Conservation (phyloP, 2,329 filamentous ascomycete species). For the Neonectria sp. region DNA sequence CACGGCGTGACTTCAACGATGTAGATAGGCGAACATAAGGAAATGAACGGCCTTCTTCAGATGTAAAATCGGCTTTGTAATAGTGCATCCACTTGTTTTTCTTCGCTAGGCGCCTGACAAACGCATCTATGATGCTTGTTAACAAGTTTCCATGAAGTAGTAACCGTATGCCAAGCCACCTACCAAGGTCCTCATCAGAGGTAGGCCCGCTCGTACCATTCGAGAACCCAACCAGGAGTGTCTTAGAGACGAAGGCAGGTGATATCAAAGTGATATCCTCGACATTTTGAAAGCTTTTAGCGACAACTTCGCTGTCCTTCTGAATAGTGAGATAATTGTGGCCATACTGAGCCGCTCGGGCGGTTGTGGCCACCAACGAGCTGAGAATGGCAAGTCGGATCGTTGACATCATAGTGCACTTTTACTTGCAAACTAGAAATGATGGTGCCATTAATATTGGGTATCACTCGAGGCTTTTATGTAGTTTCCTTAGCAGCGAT, state of each 20-base stretch:
- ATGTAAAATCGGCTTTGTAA: constrained; percentile 4
- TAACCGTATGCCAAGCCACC: neutral
- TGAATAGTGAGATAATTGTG: constrained; percentile 6
- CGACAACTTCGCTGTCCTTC: constrained; percentile 18
- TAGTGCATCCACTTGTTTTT: constrained; percentile 16
- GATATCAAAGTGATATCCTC: constrained; percentile 5
- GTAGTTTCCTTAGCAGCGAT: neutral
- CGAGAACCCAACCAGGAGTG: constrained; percentile 5
- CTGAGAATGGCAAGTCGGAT: neutral
- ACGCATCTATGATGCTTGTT: constrained; percentile 1
- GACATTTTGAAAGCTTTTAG: constrained; percentile 17
- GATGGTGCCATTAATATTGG: neutral
- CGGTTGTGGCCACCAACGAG: neutral
- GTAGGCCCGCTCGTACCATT: constrained; percentile 20
- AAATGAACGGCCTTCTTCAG: constrained; percentile 31
- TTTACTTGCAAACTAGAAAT: too few relatives aligned
- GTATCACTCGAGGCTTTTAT: neutral
- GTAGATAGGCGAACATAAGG: constrained; percentile 37
- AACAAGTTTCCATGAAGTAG: neutral
- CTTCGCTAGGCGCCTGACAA: neutral
- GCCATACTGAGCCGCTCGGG: constrained; percentile 14
- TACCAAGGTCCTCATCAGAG: constrained; percentile 11
- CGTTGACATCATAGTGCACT: too few relatives aligned
- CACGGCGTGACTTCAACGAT: constrained; percentile 5
- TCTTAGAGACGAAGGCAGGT: constrained; percentile 8